Base-by-base conservation (phyloP, 2,329 filamentous ascomycete genomes). In the Colletotrichum sp. region DNA sequence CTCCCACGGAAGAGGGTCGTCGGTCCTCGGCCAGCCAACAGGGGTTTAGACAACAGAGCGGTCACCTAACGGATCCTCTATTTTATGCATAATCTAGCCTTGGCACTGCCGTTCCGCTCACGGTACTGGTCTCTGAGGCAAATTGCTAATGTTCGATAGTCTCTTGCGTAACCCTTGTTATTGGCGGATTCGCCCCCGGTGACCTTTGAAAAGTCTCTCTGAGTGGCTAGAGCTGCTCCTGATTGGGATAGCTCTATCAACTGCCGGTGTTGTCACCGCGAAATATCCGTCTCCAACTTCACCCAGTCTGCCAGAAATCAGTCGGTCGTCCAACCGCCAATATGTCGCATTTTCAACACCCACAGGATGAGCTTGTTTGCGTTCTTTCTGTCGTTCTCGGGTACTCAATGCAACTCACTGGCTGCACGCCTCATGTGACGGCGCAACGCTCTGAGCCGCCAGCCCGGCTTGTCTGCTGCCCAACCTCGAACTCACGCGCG, bases 41-140 rank as follows among this genome's bases (percentile, higher is more conserved):
- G 26, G 68, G 49, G 68, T 36, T 60, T 15, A 16, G 4, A 13
- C n/a, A 8, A 21, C n/a, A 34, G 7, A n/a, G 16, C 44, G 32
- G 18, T 62, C 10, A 62, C 30, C 7, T 12, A 32, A 34, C 5
- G 15, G 49, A 63, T 24, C 34, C 21, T 39, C 24, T 55, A 49
- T 28, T 66, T 72, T 73, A 73, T 72, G 72, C 72, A 68, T 63
- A 65, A 68, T 32, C 24, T 30, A 73, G 70, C 57, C 64, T 68
- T 68, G 70, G 32, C 70, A 34, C 36, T 36, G 24, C 34, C 24
- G 24, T 34, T 67, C 39, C n/a, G 26, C 39, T 18, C 15, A 26
- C 13, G 44, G 16, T 12, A 39, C 34, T 71, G 59, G 68, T 26
- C 28, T n/a, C 36, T 15, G 15, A n/a, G 63, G 12, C n/a, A 13